Evolutionary conservation across 2,329 filamentous ascomycete genomes (phyloP), one percentile per base, ranked within the genome.

Genomic region (Eutypa lata): DNA sequence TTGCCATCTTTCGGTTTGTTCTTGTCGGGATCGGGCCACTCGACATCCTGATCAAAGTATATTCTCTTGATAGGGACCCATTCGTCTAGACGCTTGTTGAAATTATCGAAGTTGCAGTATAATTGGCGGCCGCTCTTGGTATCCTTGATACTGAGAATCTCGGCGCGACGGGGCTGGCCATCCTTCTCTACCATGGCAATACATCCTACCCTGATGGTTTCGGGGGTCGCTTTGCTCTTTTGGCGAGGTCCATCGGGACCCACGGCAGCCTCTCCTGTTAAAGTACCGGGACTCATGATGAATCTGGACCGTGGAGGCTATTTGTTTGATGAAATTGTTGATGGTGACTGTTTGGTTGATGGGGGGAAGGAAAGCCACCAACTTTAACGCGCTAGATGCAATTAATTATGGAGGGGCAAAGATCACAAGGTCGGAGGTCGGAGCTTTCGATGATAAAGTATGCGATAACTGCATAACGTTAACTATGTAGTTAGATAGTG

Each of bases 71-170:
- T 82, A 2, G 89, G 80, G 10, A 99, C 87, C 94, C 94, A 99
- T 77, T 99, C 94, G 75, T 82, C 77, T 13, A 83, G 72, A 59
- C 79, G 80, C 72, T 97, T 97, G 75, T 97, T 97, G 82, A 97
- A 97, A 66, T 96, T 95, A 67, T 96, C 91, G 70, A 97, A 97
- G 71, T 97, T 96, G 65, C 96, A 95, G 72, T 97, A 97, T 68
- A 93, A 97, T 51, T 90, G 89, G 38, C 90, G 88, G 16, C 89
- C 87, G 65, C 90, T 93, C 71, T 95, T 95, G 21, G 90, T 89
- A 54, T 92, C 90, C 66, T 90, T 88, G 62, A 97, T 95, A 54
- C 91, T 94, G n/a, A 99, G 77, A 57, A 99, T 96, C 71, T 99
- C 94, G 63, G 94, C 94, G 74, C 94, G 91, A 63, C 94, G 87